These are phyloP conservation scores for Calvatia gigantea DNA, from an alignment of 768 basidiomycete species.

Conservation along the genomic window DNA sequence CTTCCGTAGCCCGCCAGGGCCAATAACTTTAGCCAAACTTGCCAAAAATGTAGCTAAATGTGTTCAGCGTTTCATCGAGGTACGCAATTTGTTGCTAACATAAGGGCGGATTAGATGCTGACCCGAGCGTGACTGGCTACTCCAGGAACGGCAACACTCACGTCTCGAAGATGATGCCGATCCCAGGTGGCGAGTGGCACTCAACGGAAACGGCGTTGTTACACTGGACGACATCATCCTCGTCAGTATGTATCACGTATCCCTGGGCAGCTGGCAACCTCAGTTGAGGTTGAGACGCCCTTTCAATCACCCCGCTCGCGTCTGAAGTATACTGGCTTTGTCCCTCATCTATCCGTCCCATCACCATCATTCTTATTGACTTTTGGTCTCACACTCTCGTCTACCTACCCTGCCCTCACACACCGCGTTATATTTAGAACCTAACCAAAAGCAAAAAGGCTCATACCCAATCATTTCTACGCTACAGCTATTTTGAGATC, in stretches of 20 bases:
- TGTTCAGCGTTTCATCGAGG: conserved; percentile 63
- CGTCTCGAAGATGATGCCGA: conserved; percentile 66
- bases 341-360: not conserved
- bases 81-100: conserved; percentile 25
- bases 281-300: conserved; percentile 59
- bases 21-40: conserved; percentile 72
- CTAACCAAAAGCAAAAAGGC: not conserved
- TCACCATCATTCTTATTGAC: conserved; percentile 3
- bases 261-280: conserved; percentile 81
- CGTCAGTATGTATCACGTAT: conserved; percentile 80
- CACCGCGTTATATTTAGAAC: conserved; percentile 4
- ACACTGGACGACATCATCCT: conserved; percentile 65
- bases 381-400: not conserved
- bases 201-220: conserved; percentile 41
- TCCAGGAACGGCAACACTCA: conserved; percentile 45
- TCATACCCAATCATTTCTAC: conserved; percentile 1
- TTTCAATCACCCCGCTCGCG: conserved; percentile 11
- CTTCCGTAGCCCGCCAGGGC: conserved; percentile 73
- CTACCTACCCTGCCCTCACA: not conserved
- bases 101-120: conserved; percentile 5
- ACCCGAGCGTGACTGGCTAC: conserved; percentile 5
- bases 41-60: conserved; percentile 81
- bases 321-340: not conserved
- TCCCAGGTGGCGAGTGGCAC: conserved; percentile 59
- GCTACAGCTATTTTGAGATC: not conserved